phyloP scores from a whole-genome alignment of 495 filamentous ascomycete genomes.

The Aspergillus bridgeri region DNA sequence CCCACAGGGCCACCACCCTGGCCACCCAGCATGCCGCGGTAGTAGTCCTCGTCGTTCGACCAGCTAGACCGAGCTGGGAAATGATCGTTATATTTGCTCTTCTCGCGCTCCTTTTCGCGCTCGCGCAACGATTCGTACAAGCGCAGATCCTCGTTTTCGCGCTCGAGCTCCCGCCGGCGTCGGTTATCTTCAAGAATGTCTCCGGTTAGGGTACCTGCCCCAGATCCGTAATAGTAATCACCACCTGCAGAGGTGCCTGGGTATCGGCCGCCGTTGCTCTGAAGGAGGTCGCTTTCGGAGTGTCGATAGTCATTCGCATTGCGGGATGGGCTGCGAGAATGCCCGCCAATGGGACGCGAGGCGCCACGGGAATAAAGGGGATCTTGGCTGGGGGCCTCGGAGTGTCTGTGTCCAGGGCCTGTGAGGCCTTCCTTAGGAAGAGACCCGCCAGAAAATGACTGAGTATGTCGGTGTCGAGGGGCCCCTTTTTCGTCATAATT shows the following conservation, averaged over 20 bases:
- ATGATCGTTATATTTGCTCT: conserved; percentile 25
- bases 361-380: conserved; percentile 22
- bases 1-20: conserved; percentile 31
- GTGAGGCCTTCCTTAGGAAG: conserved; percentile 22
- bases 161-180: conserved; percentile 27
- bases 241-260: conserved; percentile 19
- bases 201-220: conserved; percentile 21
- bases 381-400: conserved; percentile 24
- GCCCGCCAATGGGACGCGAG: conserved; percentile 10
- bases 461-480: conserved; percentile 21
- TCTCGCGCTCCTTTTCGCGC: conserved; percentile 29
- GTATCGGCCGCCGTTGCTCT: conserved; percentile 17
- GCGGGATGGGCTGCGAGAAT: conserved; percentile 37
- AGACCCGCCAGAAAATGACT: conserved; percentile 28
- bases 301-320: conserved; percentile 36
- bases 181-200: conserved; percentile 28
- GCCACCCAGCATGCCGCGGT: conserved; percentile 36
- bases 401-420: conserved; percentile 9
- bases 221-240: conserved; percentile 29
- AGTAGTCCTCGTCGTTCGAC: conserved; percentile 37
- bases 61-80: conserved; percentile 23
- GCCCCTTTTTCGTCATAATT: conserved; percentile 39
- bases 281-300: conserved; percentile 39
- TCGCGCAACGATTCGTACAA: conserved; percentile 28
- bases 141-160: conserved; percentile 22